phyloP scores from a whole-genome alignment of 129 eudicot genomes.

The Artemisia tridentata region DNA sequence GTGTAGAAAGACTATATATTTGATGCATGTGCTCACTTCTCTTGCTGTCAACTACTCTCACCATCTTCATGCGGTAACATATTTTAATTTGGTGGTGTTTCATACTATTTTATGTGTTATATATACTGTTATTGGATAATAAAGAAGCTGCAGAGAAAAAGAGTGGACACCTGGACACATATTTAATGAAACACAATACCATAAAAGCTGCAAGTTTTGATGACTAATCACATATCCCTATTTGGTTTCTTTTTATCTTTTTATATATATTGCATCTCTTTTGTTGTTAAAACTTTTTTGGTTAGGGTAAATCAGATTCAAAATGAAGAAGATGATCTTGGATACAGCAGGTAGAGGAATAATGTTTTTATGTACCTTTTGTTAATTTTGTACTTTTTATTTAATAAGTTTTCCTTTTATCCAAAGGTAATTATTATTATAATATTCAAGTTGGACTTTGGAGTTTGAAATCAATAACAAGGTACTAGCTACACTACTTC shows the following conservation, averaged over 20 bases:
- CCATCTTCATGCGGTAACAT: constrained; percentile 1
- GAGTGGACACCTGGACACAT: constrained; percentile 35
- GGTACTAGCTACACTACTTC: constrained; percentile 2
- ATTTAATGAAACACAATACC: constrained; percentile 10
- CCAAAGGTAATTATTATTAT: background rate
- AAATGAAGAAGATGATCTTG: constrained; percentile 25
- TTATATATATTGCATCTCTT: background rate
- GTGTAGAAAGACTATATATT: constrained; percentile 35
- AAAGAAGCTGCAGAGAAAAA: constrained; percentile 14
- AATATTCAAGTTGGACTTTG: background rate
- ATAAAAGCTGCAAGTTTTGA: constrained; percentile 17
- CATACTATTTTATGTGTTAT: constrained; percentile 1
- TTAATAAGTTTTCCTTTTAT: background rate
- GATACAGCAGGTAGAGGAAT: constrained; percentile 7
- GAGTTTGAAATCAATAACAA: constrained; percentile 8
- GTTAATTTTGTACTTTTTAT: constrained; percentile 11
- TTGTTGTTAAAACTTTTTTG: background rate
- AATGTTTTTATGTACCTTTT: constrained; percentile 1
- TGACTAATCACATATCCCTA: constrained; percentile 16
- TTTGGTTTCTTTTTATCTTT: background rate
- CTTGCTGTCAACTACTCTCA: constrained; percentile 48
- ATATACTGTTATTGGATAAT: constrained; percentile 6
- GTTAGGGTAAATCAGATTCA: constrained; percentile 24
- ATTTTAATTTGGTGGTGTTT: background rate
- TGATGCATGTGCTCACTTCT: constrained; percentile 62